A percentile compares a stretch with the other conserved stretches of the same genome.
Evolutionary conservation across 169 alveolate genomes (phyloP).

Genomic region (Blepharisma undulans): DNA sequence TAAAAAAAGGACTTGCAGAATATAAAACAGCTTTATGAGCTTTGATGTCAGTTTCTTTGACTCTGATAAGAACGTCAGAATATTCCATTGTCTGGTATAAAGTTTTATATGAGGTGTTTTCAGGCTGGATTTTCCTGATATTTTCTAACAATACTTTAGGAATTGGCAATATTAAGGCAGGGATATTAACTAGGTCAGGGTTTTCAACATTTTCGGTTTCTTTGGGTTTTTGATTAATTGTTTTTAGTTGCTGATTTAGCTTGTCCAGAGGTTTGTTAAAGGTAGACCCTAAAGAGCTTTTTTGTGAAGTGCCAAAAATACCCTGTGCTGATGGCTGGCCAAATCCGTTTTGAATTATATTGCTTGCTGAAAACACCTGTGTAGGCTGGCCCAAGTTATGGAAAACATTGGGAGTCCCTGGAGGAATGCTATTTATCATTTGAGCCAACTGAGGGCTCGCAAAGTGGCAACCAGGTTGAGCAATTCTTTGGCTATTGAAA

Average conservation of each 20-base stretch:
- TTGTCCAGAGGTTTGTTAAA: background rate
- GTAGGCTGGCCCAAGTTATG: background rate
- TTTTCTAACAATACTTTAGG: background rate
- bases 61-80: conserved; percentile 5
- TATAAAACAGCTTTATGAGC: conserved; percentile 37
- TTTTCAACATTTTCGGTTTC: background rate
- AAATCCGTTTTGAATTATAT: background rate
- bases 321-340: background rate
- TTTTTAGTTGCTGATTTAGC: background rate
- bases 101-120: background rate
- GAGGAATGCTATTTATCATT: background rate
- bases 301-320: background rate
- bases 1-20: background rate
- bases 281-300: background rate
- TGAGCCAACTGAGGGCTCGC: background rate
- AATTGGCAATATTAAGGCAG: background rate
- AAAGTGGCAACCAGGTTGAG: background rate
- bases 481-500: background rate
- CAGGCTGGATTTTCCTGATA: background rate
- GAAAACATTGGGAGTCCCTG: background rate
- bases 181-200: background rate
- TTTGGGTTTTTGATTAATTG: background rate
- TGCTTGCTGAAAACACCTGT: background rate
- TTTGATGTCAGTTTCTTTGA: conserved; percentile 24
- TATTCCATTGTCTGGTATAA: conserved; percentile 20